Base-by-base conservation (phyloP, 208 protist species). In the Leishmania guyanensis region DNA sequence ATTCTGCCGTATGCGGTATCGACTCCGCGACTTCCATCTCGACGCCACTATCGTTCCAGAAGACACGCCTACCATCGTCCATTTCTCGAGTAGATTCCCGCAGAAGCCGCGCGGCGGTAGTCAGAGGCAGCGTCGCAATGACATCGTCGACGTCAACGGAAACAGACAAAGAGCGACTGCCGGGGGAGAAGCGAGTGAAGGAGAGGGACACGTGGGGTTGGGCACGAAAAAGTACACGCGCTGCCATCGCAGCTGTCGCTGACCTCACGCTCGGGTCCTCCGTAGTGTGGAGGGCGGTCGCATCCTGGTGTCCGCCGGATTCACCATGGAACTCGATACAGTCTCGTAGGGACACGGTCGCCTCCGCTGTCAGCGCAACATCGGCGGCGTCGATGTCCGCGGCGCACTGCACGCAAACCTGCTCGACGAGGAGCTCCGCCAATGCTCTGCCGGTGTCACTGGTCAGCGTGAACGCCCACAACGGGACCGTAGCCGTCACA, bases 11-110 rank as follows among this genome's bases (percentile, higher is more conserved):
- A 12, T 29, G 36, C 22, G 46, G n/a, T 46, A 33, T 22, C 1
- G 58, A 53, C 22, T 51, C 81, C 29, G 29, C 8, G 3, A 82
- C 58, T 16, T 60, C 73, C 33, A 85, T 54, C 20, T 81, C 77
- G 17, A 85, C 60, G 20, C 82, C 82, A 39, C 72, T 74, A 48
- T 79, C 77, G 48, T 85, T 85, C 5, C 51, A 65, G 50, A 85
- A 79, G 54, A 56, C 72, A 58, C 3, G 77, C 10, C 14, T 64
- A 22, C 65, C 72, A 26, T 17, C 22, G 62, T 68, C 77, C 22
- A 69, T 36, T 17, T 77, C 56, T 22, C 51, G n/a, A 0, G 20
- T 33, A 14, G 60, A 43, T 16, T 53, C 16, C 2, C 72, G 77
- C 54, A 81, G 20, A 16, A 73, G 58, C 26, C 77, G 82, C 12